Base-by-base conservation (phyloP, 2,329 filamentous ascomycete genomes). In the Diplodia sapinea region DNA sequence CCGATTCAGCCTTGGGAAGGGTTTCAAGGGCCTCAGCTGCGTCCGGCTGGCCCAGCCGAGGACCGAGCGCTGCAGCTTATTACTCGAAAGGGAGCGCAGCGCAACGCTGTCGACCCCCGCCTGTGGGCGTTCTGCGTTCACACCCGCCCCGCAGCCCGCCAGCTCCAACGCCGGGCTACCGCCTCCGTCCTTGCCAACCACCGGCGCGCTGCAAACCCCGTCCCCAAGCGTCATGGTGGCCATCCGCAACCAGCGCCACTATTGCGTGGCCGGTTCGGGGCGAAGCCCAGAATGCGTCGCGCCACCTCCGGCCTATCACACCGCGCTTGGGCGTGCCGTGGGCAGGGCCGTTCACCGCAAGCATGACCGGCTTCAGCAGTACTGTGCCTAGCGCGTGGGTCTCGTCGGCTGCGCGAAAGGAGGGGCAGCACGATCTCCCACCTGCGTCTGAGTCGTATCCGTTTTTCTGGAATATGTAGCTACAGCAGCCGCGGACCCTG, bases 11-110 rank as follows among this genome's bases (percentile, higher is more conserved):
- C 57, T 49, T 33, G 57, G 43, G 12, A 43, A 29, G n/a, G 29
- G 59, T 63, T 63, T 63, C 59, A 63, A 63, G 59, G 59, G 59
- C 50, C 59, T 51, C 11, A 38, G 31, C n/a, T 36, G 31, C 23
- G 17, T 4, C 33, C 17, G 17, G 43, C 43, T 47, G 50, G 50
- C 50, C 50, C 23, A 52, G 50, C 50, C 50, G 26, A 29, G 23
- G 23, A 26, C 23, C 50, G 50, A 26, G n/a, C 55, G 38, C 36
- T 40, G 54, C 55, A 23, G 36, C n/a, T 59, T 13, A 47, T 47
- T 47, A 20, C 43, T 47, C 43, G 17, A n/a, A 20, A 29, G 55
- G 55, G 36, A 20, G n/a, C 20, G 31, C 17, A 4, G 17, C n/a
- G 55, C 20, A 26, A 36, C 33, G 54, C 11, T 12, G 33, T 36